A percentile compares a stretch with the other conserved stretches of the same genome.
These are phyloP conservation scores for Anthostomella pinea DNA, from an alignment of 2,329 filamentous ascomycete genomes.

Conservation along the genomic window DNA sequence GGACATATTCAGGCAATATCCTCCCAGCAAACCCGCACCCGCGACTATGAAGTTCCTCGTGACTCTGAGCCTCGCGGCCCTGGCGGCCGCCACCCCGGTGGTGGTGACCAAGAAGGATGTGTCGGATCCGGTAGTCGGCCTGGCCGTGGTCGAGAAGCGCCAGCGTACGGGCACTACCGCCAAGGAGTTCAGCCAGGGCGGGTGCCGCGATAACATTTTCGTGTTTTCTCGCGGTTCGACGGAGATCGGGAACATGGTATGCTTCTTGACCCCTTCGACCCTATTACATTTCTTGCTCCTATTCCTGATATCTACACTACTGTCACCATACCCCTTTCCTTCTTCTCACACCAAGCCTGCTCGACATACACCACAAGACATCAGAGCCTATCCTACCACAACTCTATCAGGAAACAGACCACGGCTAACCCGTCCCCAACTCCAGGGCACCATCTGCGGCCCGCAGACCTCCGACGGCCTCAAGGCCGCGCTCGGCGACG, in stretches of 20 bases:
- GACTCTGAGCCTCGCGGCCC: slow-evolving; percentile 2
- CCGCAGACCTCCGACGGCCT: slow-evolving; percentile 10
- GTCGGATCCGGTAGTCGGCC: background rate
- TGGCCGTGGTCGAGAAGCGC: background rate
- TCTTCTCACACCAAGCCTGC: too few relatives aligned
- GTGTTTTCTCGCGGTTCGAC: slow-evolving; percentile 35
- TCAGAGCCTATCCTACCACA: too few relatives aligned
- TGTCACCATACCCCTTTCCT: too few relatives aligned
- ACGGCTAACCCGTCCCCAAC: too few relatives aligned
- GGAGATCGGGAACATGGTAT: slow-evolving; percentile 34
- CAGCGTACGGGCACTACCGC: slow-evolving; percentile 8
- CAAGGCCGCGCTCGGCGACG: slow-evolving; percentile 7
- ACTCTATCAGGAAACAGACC: too few relatives aligned
- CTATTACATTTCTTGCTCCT: too few relatives aligned
- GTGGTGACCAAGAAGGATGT: background rate
- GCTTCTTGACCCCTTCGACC: slow-evolving; percentile 21
- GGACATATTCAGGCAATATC: too few relatives aligned
- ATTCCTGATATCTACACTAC: too few relatives aligned
- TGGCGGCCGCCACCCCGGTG: slow-evolving; percentile 7
- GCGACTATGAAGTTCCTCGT: slow-evolving; percentile 7
- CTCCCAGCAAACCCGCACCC: too few relatives aligned
- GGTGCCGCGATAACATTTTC: slow-evolving; percentile 31
- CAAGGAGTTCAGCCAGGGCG: slow-evolving; percentile 29
- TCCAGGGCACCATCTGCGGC: slow-evolving; percentile 9
- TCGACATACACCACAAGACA: background rate